Conservation (phyloP, 2,329 filamentous ascomycete genomes). For the Aschersonia sp. region DNA sequence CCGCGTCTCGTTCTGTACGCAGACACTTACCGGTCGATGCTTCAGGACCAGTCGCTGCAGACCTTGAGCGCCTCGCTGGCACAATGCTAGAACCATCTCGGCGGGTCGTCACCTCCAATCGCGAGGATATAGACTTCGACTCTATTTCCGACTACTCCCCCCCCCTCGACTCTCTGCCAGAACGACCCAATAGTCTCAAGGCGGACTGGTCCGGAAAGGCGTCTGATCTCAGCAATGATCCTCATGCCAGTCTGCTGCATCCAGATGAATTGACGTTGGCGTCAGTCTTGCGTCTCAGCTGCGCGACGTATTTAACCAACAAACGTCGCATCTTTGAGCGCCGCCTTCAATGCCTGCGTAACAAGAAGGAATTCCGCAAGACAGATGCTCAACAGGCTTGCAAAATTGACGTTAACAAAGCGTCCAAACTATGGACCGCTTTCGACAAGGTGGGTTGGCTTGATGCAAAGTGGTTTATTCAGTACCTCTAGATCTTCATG, state of each 20-base stretch:
- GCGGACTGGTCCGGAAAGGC: conserved; percentile 77
- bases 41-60: conserved; percentile 6
- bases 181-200: conserved; percentile 58
- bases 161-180: conserved; percentile 48
- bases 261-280: conserved; percentile 66
- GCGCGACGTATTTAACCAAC: conserved; percentile 79
- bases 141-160: conserved; percentile 61
- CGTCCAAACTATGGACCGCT: conserved; percentile 79
- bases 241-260: conserved; percentile 57
- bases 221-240: conserved; percentile 62
- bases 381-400: conserved; percentile 93
- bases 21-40: not conserved
- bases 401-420: conserved; percentile 97
- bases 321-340: conserved; percentile 84
- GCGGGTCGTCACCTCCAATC: conserved; percentile 45
- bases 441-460: conserved; percentile 85
- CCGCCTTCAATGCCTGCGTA: conserved; percentile 51
- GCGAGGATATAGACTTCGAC: conserved; percentile 72
- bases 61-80: conserved; percentile 22
- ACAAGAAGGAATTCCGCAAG: conserved; percentile 79
- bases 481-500: conserved; percentile 14
- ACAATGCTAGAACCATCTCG: conserved; percentile 35
- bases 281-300: conserved; percentile 66
- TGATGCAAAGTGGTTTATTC: conserved; percentile 31
- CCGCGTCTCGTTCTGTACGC: conserved; percentile 20